These are phyloP conservation scores for Sapria himalayana DNA, from an alignment of 345 rosid genomes.

Conservation along the genomic window DNA sequence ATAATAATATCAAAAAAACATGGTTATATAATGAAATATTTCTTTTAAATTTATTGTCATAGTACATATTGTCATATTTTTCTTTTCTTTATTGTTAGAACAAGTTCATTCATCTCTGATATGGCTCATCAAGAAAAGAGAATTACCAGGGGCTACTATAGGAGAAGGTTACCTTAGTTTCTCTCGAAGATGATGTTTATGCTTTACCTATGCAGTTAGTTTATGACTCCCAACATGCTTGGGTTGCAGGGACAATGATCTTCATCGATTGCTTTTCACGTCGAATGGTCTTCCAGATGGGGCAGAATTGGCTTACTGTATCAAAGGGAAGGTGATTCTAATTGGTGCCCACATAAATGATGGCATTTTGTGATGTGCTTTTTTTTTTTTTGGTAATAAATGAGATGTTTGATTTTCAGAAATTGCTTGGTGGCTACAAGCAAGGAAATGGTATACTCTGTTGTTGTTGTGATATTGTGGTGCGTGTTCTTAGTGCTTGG, in stretches of 20 bases:
- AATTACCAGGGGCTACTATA: no score
- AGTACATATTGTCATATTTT: no score
- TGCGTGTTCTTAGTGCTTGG: no score
- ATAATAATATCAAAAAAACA: no score
- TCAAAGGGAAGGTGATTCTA: conserved; percentile 60
- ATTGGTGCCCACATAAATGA: conserved; percentile 4
- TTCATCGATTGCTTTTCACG: conserved; percentile 80
- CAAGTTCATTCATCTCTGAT: background rate
- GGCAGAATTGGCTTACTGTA: conserved; percentile 63
- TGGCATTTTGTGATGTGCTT: conserved; percentile 1
- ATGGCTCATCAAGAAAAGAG: no score
- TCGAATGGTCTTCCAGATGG: conserved; percentile 94
- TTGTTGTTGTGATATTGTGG: conserved; percentile 69
- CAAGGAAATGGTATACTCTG: conserved; percentile 77
- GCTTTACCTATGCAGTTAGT: no score
- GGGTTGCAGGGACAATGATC: conserved; percentile 67
- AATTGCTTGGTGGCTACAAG: conserved; percentile 55
- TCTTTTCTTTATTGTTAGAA: no score
- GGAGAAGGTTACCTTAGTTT: background rate
- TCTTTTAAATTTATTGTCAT: no score
- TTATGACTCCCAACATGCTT: conserved; percentile 1
- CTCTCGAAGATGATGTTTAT: conserved; percentile 4
- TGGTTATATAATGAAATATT: no score
- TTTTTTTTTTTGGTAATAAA: conserved; percentile 6
- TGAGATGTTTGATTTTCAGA: conserved; percentile 19